Evolutionary conservation across 1,284 basidiomycete species (phyloP).

Genomic region (Boletus holoroseus): DNA sequence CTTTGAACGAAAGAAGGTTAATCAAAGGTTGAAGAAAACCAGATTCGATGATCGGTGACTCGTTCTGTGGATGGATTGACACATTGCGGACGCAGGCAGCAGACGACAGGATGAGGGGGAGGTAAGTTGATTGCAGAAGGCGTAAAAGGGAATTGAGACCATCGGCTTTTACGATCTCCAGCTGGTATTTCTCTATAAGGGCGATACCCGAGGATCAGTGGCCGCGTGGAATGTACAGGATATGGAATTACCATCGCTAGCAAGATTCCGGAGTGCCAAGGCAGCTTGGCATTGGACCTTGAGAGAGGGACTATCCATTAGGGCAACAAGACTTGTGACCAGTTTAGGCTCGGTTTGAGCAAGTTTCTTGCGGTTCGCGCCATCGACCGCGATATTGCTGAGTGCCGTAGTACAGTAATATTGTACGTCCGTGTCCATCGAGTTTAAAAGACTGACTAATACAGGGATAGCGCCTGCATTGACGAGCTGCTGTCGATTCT

Average conservation of each 20-base stretch:
- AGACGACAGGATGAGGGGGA: conserved; percentile 97
- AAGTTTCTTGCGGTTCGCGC: conserved; percentile 90
- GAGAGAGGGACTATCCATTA: conserved; percentile 97
- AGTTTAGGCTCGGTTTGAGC: conserved; percentile 93
- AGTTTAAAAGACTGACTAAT: conserved; percentile 90
- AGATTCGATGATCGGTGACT: conserved; percentile 98
- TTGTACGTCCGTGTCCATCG: conserved; percentile 98
- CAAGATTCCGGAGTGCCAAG: conserved; percentile 92
- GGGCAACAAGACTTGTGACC: conserved; percentile 87
- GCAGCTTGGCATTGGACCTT: conserved; percentile 99
- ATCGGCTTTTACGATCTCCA: conserved; percentile 96
- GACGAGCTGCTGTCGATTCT: conserved; percentile 98
- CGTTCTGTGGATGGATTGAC: conserved; percentile 97
- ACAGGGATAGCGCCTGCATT: conserved; percentile 99
- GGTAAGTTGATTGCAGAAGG: conserved; percentile 93
- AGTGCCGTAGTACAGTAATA: conserved; percentile 99
- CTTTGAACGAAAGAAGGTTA: conserved; percentile 93
- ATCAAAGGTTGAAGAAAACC: conserved; percentile 96
- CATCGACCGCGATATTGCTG: conserved; percentile 97
- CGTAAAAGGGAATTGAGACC: conserved; percentile 91
- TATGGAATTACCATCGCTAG: conserved; percentile 75
- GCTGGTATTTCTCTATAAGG: conserved; percentile 88
- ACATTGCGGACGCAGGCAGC: conserved; percentile 99
- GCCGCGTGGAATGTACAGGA: not conserved
- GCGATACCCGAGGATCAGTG: conserved; percentile 5